phyloP scores from a whole-genome alignment of 345 rosid species.

The Mangifera indica region DNA sequence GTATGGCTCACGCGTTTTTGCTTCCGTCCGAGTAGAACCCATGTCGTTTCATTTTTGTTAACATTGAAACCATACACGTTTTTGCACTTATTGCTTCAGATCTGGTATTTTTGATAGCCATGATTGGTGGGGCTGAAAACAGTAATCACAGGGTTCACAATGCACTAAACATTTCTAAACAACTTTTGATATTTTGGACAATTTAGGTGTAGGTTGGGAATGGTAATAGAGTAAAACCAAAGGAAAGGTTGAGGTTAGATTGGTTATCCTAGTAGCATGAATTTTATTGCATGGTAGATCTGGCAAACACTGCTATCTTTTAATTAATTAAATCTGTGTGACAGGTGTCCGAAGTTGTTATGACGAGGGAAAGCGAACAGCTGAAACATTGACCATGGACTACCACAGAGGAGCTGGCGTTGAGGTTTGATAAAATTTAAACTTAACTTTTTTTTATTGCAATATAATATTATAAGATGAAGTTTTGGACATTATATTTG shows the following conservation, averaged over 20 bases:
- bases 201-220: background rate
- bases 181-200: too few relatives aligned
- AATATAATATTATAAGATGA: background rate
- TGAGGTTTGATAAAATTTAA: constrained; percentile 44
- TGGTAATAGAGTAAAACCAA: background rate
- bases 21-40: background rate
- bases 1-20: background rate
- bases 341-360: constrained; percentile 99
- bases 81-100: constrained; percentile 3
- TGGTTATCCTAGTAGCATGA: background rate
- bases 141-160: background rate
- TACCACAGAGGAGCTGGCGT: constrained; percentile 92
- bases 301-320: background rate
- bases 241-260: background rate
- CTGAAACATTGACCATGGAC: constrained; percentile 97
- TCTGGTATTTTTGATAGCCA: constrained; percentile 11
- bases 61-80: constrained; percentile 6
- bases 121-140: constrained; percentile 13
- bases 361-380: constrained; percentile 98
- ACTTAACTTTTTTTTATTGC: too few relatives aligned
- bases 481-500: background rate
- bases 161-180: background rate
- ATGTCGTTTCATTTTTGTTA: background rate
- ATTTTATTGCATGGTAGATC: constrained; percentile 4
- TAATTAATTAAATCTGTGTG: background rate